Evolutionary conservation across 495 filamentous ascomycete species (phyloP).

Genomic region (Hypomontagnella submonticulosa): DNA sequence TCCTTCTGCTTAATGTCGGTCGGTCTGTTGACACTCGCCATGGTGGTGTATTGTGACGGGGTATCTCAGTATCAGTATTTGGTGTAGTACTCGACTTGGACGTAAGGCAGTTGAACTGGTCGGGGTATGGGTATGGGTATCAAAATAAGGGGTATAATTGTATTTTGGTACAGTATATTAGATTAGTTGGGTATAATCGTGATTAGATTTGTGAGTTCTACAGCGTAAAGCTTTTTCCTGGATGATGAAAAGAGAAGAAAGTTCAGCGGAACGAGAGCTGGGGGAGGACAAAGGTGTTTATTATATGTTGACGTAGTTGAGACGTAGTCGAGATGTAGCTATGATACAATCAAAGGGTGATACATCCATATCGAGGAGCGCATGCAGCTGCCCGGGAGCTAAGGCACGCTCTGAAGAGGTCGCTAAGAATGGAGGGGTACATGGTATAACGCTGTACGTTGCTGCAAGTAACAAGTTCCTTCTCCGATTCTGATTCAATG

Average conservation of each 20-base stretch:
- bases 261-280: not conserved
- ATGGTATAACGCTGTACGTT: not conserved
- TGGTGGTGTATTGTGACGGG: slow-evolving; percentile 14
- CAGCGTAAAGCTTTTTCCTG: slow-evolving; percentile 3
- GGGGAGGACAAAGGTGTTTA: slow-evolving; percentile 33
- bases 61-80: slow-evolving; percentile 25
- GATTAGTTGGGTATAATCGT: slow-evolving; percentile 21
- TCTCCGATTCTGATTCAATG: too few species aligned
- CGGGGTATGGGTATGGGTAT: slow-evolving; percentile 32
- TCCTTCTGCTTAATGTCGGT: slow-evolving; percentile 69
- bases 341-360: slow-evolving; percentile 36
- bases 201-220: slow-evolving; percentile 13
- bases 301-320: slow-evolving; percentile 41
- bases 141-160: too few species aligned
- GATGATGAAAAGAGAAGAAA: slow-evolving; percentile 4
- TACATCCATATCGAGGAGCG: slow-evolving; percentile 16
- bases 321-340: slow-evolving; percentile 37
- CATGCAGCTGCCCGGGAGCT: slow-evolving; percentile 30
- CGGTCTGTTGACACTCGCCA: slow-evolving; percentile 70
- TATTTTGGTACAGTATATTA: slow-evolving; percentile 23
- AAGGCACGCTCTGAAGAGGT: not conserved
- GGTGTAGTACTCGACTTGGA: not conserved
- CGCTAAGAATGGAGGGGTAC: slow-evolving; percentile 15
- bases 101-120: slow-evolving; percentile 14
- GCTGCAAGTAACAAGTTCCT: slow-evolving; percentile 11